These are phyloP conservation scores for Fusarium sp. DNA, from an alignment of 2,329 filamentous ascomycete species.

Conservation along the genomic window DNA sequence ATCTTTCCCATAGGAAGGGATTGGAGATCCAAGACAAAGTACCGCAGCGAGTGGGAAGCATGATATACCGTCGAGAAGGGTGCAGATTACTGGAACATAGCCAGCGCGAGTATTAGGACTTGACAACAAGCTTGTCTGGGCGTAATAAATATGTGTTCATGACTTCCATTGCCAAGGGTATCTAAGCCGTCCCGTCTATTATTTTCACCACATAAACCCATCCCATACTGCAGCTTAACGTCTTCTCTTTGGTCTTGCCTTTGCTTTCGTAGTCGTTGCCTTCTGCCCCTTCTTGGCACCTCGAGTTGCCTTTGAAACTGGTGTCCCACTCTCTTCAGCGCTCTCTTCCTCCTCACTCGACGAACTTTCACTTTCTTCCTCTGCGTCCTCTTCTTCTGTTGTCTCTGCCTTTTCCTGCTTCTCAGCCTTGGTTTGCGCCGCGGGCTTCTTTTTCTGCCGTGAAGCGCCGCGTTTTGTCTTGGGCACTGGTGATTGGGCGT, in stretches of 20 bases:
- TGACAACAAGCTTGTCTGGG: background rate
- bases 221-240: constrained; percentile 34
- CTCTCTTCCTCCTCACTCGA: constrained; percentile 51
- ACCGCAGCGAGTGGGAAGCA: constrained; percentile 58
- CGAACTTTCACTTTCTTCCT: constrained; percentile 51
- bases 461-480: constrained; percentile 57
- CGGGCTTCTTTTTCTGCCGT: constrained; percentile 57
- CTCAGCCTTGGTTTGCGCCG: constrained; percentile 55
- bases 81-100: background rate
- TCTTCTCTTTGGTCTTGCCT: constrained; percentile 50
- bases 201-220: background rate
- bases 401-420: constrained; percentile 52
- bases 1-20: constrained; percentile 51
- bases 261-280: constrained; percentile 33
- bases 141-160: constrained; percentile 3
- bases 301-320: constrained; percentile 52
- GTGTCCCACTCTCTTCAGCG: constrained; percentile 52
- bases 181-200: constrained; percentile 10
- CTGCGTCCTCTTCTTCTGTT: constrained; percentile 51
- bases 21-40: constrained; percentile 55
- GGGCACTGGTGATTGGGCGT: constrained; percentile 50
- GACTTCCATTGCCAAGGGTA: constrained; percentile 23
- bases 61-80: background rate
- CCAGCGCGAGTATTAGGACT: background rate
- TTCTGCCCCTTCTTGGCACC: constrained; percentile 51